Evolutionary conservation across 148 eudicot species (phyloP).

Genomic region (Spergularia marina): DNA sequence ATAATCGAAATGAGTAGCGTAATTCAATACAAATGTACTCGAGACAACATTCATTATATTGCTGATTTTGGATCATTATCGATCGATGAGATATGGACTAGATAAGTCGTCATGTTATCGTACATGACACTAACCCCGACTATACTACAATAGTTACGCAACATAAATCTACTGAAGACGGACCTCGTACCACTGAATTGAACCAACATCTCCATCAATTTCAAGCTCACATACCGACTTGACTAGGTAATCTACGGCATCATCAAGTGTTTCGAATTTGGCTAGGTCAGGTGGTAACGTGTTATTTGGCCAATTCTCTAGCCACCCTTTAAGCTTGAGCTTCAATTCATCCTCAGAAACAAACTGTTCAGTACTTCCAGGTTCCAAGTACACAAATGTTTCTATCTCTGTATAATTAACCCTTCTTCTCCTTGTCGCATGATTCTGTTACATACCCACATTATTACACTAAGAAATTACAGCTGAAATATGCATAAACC

Average conservation of each 20-base stretch:
- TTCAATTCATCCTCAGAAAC: constrained; percentile 70
- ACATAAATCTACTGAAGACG: constrained; percentile 44
- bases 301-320: constrained; percentile 71
- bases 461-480: not conserved
- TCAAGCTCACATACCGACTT: constrained; percentile 88
- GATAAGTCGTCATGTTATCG: too few relatives aligned
- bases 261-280: constrained; percentile 54
- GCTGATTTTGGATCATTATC: too few relatives aligned
- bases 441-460: not conserved
- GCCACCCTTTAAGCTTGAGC: constrained; percentile 58
- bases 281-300: constrained; percentile 76
- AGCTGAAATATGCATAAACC: too few relatives aligned
- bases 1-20: not conserved
- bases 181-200: constrained; percentile 84
- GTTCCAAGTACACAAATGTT: constrained; percentile 76
- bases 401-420: constrained; percentile 44
- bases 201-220: constrained; percentile 86
- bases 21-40: too few relatives aligned
- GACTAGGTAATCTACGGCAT: constrained; percentile 63
- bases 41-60: too few relatives aligned
- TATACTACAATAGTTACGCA: not conserved
- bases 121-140: too few relatives aligned
- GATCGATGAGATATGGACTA: too few relatives aligned
- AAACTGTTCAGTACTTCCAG: constrained; percentile 68
- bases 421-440: constrained; percentile 54